Percentiles rank a stretch among this genome's conserved stretches.
Conservation (phyloP, 176 grass and related monocot genomes). For the Stipa capillata region DNA sequence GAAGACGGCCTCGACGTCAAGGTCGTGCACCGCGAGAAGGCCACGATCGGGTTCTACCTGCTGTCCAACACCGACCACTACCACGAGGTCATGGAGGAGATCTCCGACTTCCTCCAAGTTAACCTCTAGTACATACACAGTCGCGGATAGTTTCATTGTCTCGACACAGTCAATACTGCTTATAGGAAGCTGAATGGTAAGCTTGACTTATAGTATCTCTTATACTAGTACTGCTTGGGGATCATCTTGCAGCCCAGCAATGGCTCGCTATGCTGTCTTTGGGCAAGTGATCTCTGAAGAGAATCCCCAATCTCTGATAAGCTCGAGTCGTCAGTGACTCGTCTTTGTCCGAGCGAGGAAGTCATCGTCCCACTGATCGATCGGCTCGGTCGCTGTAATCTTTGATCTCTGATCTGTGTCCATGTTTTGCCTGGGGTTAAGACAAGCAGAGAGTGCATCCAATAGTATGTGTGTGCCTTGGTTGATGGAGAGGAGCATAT, state of each 20-base stretch:
- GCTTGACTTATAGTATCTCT: conserved; percentile 45
- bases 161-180: conserved; percentile 10
- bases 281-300: background rate
- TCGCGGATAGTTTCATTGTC: conserved; percentile 13
- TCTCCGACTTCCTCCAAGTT: conserved; percentile 60
- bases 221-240: conserved; percentile 23
- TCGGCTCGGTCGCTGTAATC: background rate
- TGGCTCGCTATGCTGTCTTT: conserved; percentile 2
- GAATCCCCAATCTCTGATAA: conserved; percentile 11
- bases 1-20: conserved; percentile 62
- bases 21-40: conserved; percentile 77
- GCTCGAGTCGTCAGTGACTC: conserved; percentile 19
- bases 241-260: conserved; percentile 22
- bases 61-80: conserved; percentile 89
- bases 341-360: background rate
- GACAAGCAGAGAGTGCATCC: background rate
- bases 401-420: conserved; percentile 1
- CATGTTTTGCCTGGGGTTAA: background rate
- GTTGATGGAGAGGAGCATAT: conserved; percentile 30
- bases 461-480: background rate
- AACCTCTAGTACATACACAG: conserved; percentile 61
- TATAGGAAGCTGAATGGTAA: conserved; percentile 41
- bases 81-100: conserved; percentile 96
- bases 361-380: background rate
- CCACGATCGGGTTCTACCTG: conserved; percentile 88